phyloP scores from a whole-genome alignment of 2,329 filamentous ascomycete species.

The Pleurostoma richardsiae region DNA sequence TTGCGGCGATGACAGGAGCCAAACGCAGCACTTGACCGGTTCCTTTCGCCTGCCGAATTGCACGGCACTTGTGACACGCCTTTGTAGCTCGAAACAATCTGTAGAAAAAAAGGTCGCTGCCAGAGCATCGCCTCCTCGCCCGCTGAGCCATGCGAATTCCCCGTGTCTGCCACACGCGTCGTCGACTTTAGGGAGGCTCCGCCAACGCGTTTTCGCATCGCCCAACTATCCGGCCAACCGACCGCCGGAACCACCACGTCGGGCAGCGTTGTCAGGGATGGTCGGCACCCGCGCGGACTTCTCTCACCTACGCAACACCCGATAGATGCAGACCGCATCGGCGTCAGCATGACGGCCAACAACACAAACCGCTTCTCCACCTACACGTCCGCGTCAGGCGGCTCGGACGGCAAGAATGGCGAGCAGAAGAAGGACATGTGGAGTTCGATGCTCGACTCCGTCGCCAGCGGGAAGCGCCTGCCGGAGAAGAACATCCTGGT shows the following conservation, averaged over 20 bases:
- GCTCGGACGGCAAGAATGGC: constrained; percentile 52
- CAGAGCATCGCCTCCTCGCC: too few relatives aligned
- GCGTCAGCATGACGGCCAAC: constrained; percentile 25
- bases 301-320: constrained; percentile 1
- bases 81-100: too few relatives aligned
- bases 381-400: constrained; percentile 50
- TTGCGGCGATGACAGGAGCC: too few relatives aligned
- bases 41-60: too few relatives aligned
- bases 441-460: constrained; percentile 87
- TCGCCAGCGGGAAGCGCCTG: constrained; percentile 82
- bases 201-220: neutral
- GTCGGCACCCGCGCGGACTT: constrained; percentile 4
- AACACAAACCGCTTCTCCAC: constrained; percentile 53
- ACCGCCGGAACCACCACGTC: constrained; percentile 5
- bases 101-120: too few relatives aligned
- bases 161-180: neutral
- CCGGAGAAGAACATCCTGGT: constrained; percentile 90
- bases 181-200: neutral
- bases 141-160: too few relatives aligned
- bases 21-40: too few relatives aligned
- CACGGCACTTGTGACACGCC: too few relatives aligned
- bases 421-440: constrained; percentile 86
- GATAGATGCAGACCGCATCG: constrained; percentile 3
- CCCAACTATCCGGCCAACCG: constrained; percentile 1
- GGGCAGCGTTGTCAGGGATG: constrained; percentile 7